Percentiles rank a stretch among this genome's conserved stretches.
These are phyloP conservation scores for Penicillium cinerascens DNA, from an alignment of 495 filamentous ascomycete genomes.

Conservation along the genomic window DNA sequence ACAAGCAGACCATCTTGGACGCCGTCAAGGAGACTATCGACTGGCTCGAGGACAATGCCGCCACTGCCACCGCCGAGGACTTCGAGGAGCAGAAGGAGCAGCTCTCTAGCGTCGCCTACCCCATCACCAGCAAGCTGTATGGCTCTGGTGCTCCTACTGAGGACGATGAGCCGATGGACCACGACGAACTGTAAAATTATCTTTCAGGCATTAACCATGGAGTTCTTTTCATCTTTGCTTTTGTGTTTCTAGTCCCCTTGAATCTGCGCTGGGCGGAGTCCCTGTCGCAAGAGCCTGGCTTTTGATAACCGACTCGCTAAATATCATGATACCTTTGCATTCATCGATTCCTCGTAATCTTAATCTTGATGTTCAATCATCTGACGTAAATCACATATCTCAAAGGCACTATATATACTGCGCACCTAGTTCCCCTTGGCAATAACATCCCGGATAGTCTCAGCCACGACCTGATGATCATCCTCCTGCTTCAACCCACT, in stretches of 20 bases:
- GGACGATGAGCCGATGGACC: constrained; percentile 65
- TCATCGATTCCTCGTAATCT: background rate
- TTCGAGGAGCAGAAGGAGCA: constrained; percentile 99
- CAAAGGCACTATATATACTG: no score
- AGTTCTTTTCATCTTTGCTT: constrained; percentile 37
- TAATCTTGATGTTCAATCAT: background rate
- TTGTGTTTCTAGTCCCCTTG: constrained; percentile 21
- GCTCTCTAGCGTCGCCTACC: constrained; percentile 92
- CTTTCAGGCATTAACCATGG: constrained; percentile 41
- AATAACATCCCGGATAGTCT: constrained; percentile 54
- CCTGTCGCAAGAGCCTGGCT: constrained; percentile 16
- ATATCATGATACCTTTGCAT: constrained; percentile 37
- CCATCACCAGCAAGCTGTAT: constrained; percentile 98
- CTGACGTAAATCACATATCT: no score
- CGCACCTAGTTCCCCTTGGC: constrained; percentile 16
- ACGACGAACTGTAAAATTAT: constrained; percentile 85
- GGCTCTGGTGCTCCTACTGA: constrained; percentile 56
- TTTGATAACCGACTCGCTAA: constrained; percentile 13
- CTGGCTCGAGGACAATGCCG: constrained; percentile 96
- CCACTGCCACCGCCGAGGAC: constrained; percentile 82
- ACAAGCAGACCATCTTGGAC: constrained; percentile 96
- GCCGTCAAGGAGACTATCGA: constrained; percentile 96
- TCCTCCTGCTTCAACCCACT: constrained; percentile 73
- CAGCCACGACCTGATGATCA: constrained; percentile 71
- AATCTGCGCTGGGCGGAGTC: constrained; percentile 13